Evolutionary conservation across 495 filamentous ascomycete genomes (phyloP).

Genomic region (Penicillium waksmanii): DNA sequence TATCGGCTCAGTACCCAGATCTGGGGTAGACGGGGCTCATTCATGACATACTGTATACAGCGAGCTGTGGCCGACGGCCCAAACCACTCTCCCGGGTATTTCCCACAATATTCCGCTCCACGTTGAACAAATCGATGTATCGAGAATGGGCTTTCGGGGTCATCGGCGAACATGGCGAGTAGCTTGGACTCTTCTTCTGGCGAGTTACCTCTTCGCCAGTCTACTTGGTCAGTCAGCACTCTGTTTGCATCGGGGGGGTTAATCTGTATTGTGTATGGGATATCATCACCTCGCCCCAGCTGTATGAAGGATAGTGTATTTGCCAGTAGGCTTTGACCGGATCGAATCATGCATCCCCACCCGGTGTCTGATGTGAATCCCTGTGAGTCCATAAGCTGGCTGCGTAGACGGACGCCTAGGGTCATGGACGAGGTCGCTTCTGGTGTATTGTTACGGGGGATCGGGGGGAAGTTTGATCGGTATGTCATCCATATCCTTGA

Average conservation of each 20-base stretch:
- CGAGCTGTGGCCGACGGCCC: constrained; percentile 96
- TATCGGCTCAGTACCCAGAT: background rate
- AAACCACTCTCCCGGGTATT: constrained; percentile 98
- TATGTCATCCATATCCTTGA: constrained; percentile 97
- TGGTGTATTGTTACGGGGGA: constrained; percentile 75
- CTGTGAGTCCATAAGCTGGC: constrained; percentile 73
- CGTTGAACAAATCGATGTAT: constrained; percentile 93
- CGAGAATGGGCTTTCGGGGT: constrained; percentile 84
- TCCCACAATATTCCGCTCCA: constrained; percentile 86
- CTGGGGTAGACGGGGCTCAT: background rate
- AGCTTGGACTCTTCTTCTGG: constrained; percentile 68
- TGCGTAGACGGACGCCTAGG: constrained; percentile 82
- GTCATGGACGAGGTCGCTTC: constrained; percentile 74
- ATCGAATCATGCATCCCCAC: constrained; percentile 99
- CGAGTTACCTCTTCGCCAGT: constrained; percentile 72
- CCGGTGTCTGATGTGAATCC: constrained; percentile 94
- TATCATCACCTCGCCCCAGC: constrained; percentile 74
- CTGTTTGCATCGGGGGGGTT: background rate
- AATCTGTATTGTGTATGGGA: background rate
- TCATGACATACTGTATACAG: constrained; percentile 80
- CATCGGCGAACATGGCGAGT: constrained; percentile 87
- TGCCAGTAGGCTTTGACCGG: constrained; percentile 89
- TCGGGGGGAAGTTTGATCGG: constrained; percentile 81
- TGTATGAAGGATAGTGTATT: constrained; percentile 74
- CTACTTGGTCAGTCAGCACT: constrained; percentile 50